Conservation (phyloP, 495 filamentous ascomycete species). For the Daldinia caldariorum region DNA sequence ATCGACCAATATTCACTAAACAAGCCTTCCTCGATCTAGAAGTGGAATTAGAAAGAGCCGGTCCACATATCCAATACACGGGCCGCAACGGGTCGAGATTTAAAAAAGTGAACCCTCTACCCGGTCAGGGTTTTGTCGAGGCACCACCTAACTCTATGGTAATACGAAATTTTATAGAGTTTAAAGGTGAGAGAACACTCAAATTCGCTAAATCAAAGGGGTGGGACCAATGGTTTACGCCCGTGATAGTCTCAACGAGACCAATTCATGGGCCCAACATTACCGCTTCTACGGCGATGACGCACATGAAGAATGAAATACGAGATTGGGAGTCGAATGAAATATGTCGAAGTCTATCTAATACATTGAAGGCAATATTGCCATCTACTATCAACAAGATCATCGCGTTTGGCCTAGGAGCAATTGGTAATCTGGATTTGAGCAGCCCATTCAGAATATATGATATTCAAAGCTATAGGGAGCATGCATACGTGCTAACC, state of each 20-base stretch:
- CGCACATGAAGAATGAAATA: background rate
- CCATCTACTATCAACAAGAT: conserved; percentile 7
- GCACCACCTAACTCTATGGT: too few species aligned
- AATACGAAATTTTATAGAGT: background rate
- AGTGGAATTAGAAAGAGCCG: background rate
- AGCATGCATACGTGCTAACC: conserved; percentile 6
- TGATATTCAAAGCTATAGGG: background rate
- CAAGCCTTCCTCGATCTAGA: background rate
- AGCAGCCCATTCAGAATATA: background rate
- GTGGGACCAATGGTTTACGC: background rate
- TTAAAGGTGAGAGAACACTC: background rate
- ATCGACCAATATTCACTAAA: background rate
- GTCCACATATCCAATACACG: background rate
- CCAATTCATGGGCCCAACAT: background rate
- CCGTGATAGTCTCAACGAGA: background rate
- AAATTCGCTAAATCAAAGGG: background rate
- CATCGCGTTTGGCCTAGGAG: conserved; percentile 9
- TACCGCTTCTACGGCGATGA: background rate
- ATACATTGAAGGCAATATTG: background rate
- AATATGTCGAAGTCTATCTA: background rate
- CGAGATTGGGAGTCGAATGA: background rate
- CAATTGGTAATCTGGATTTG: background rate
- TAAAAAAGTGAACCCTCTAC: background rate
- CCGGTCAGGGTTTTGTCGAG: background rate
- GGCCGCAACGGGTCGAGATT: background rate